phyloP scores from a whole-genome alignment of 2,329 filamentous ascomycete genomes.

The Dryadomyces sulphureus region DNA sequence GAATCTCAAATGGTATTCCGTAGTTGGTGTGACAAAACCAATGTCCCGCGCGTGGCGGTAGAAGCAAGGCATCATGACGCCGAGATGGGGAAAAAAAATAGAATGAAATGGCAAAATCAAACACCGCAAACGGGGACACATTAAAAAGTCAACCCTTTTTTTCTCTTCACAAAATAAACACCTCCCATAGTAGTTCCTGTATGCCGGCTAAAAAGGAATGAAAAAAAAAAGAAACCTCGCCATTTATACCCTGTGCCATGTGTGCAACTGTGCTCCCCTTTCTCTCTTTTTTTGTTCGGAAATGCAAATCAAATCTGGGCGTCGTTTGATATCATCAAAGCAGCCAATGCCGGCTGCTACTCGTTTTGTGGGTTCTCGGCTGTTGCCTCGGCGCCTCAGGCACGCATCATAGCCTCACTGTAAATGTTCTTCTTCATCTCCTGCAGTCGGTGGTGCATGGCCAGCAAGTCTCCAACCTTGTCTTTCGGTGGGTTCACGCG shows the following conservation, averaged over 20 bases:
- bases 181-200: background rate
- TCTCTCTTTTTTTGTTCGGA: background rate
- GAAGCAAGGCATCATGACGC: background rate
- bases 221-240: constrained; percentile 1
- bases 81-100: background rate
- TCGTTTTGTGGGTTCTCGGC: background rate
- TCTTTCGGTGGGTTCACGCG: constrained; percentile 34
- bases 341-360: background rate
- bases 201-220: background rate
- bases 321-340: constrained; percentile 4
- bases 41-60: background rate
- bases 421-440: constrained; percentile 47
- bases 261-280: background rate
- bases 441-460: constrained; percentile 39
- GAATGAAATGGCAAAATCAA: background rate
- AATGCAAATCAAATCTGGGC: constrained; percentile 1
- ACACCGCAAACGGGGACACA: constrained; percentile 1
- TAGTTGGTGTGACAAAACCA: background rate
- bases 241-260: background rate
- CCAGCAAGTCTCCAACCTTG: constrained; percentile 33
- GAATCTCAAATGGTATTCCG: constrained; percentile 2
- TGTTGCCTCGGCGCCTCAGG: background rate
- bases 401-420: constrained; percentile 18
- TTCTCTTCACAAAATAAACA: background rate
- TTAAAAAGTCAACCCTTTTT: background rate